Base-by-base conservation (phyloP, 2,329 filamentous ascomycete species). In the Clarireedia homoeocarpa region DNA sequence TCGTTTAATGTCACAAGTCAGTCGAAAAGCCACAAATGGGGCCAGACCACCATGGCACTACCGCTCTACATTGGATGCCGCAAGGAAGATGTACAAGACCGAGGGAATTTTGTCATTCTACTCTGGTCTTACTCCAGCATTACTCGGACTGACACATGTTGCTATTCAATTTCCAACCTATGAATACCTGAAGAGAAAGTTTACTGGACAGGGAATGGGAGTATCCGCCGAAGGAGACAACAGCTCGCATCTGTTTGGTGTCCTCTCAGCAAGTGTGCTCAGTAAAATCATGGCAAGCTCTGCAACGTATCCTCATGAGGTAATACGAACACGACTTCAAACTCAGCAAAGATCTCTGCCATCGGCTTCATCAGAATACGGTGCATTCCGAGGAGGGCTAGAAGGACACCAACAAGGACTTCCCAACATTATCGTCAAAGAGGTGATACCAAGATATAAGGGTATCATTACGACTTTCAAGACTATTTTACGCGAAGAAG, bases 101-200 rank as follows among this genome's bases (percentile, higher is more conserved):
- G 94, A 99, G 75, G 94, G 94, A 48, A 72, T 99, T 40, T 75
- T 82, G 5, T 92, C 92, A 0, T 99, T 99, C 70, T 99, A 99
- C 72, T 96, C 94, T 0, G 94, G 94, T 10, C 82, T 99, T 36
- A 90, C 91, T 0, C 94, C 94, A 0, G 94, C 94, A 1, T 79
- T 99, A 6, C 81, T 99, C 4, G 94, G 94, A 6, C 79, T 99
- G 52, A 89, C 91, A 0, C 94, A 99, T 69, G 94, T 99, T 40
- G 94, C 94, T 20, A 94, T 99, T 20, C 94, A 99, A 69, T 97
- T 99, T 64, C 94, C 94, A 0, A 83, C 94, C 0, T 99, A 99
- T 68, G 94, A 99, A 71, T 96, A 83, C 67, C 80, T 99, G 69
- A 96, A 95, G 74, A 89, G 84, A 66, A 83, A 81, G 58, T 96